Evolutionary conservation across 331 rosid species (phyloP).

Genomic region (Acacia concinna): DNA sequence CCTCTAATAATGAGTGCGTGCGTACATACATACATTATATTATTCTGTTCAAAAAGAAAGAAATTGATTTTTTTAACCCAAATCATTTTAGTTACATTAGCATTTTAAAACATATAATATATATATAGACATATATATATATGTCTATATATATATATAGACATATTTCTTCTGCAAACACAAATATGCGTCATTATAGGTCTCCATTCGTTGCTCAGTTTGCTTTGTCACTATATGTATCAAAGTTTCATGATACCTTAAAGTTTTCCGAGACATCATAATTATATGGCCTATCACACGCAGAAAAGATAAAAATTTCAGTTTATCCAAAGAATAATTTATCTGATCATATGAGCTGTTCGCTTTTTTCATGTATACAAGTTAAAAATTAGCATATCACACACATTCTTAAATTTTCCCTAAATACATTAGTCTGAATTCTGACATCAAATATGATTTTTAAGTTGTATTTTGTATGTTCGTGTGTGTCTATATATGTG

Average conservation of each 20-base stretch:
- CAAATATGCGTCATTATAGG: neutral
- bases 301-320: neutral
- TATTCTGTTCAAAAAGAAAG: no score
- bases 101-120: neutral
- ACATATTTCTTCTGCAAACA: neutral
- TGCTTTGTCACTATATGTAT: constrained; percentile 14
- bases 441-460: neutral
- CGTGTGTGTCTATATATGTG: no score
- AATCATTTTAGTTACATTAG: neutral
- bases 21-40: neutral
- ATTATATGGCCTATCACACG: neutral
- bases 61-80: neutral
- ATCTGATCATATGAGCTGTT: neutral
- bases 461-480: no score
- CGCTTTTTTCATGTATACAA: neutral
- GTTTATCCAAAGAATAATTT: neutral
- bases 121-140: rapidly evolving
- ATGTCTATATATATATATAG: rapidly evolving
- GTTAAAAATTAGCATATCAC: neutral
- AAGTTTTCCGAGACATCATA: neutral
- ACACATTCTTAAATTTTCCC: neutral
- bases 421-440: neutral
- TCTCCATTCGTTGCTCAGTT: neutral
- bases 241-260: neutral
- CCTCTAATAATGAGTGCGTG: neutral